phyloP scores from a whole-genome alignment of 345 rosid genomes.

The Psidium guajava region DNA sequence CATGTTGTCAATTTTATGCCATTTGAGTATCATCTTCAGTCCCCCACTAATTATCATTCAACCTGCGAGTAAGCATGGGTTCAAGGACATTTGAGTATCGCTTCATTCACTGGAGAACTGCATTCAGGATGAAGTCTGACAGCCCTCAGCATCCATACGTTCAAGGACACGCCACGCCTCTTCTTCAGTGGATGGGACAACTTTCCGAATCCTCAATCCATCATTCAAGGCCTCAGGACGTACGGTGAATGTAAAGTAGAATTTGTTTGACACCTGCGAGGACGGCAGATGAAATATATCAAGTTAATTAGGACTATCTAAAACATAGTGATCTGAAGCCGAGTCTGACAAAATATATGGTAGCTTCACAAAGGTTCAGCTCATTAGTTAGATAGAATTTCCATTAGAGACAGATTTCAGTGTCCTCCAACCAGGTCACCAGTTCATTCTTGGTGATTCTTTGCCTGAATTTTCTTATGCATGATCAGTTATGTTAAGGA shows the following conservation, averaged over 20 bases:
- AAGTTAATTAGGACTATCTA: neutral
- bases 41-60: neutral
- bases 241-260: conserved; percentile 79
- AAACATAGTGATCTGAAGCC: neutral
- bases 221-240: conserved; percentile 63
- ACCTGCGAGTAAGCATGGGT: neutral
- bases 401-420: neutral
- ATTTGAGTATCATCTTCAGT: neutral
- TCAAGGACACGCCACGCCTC: conserved; percentile 78
- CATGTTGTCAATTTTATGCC: neutral
- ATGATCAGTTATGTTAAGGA: neutral
- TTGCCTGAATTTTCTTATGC: neutral
- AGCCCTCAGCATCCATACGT: conserved; percentile 66
- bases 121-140: conserved; percentile 1
- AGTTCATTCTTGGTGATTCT: neutral
- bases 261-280: conserved; percentile 65
- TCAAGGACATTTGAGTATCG: neutral
- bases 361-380: neutral
- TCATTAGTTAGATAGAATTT: neutral
- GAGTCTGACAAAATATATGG: neutral
- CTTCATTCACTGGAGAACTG: neutral
- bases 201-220: conserved; percentile 61
- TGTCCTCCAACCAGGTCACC: neutral
- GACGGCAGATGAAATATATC: neutral
- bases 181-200: conserved; percentile 80